Evolutionary conservation across 768 basidiomycete genomes (phyloP), one percentile per base, ranked within the genome.

Genomic region (Xerocomellus intermedius): DNA sequence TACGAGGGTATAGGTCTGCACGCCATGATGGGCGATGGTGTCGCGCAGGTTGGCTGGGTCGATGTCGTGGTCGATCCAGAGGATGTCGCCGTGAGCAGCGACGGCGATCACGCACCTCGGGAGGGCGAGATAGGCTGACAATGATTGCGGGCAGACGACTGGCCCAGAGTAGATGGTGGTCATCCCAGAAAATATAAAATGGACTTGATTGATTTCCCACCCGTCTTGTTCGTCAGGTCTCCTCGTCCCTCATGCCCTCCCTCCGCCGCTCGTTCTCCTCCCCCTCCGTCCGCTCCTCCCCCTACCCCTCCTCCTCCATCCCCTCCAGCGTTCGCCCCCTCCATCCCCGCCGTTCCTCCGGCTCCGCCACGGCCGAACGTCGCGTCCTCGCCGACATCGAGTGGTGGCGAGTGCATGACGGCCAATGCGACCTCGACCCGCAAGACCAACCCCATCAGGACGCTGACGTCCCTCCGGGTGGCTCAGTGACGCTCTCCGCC

Each of bases 331-430:
- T 74, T 22, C 73, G 77, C 54, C 73, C 66, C 46, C 69, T 66
- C 33, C 67, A 66, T 50, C 70, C 73, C 8, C 81, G 86, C 65
- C 84, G 89, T 56, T 81, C 86, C 13, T 83, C 84, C 21, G 86
- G 82, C 57, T 87, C 88, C 62, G 84, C 87, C 66, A 82, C 81
- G 35, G 70, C 68, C 61, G 76, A 70, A 59, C 80, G 90, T 67
- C 80, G 88, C 62, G 87, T 92, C 62, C 79, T 92, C 57, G 89
- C 87, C 33, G 90, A 92, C 75, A 86, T 92, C 65, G 89, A 91
- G 69, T 92, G 90, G 89, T 91, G 89, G 89, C 82, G 78, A 64
- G 89, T 91, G 61, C 75, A 80, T 58, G 87, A 85, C 56, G 85
- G 86, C 59, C 89, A 92, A 74, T 79, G 77, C 72, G 64, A 63